These are phyloP conservation scores for Cadophora luteo-olivacea DNA, from an alignment of 2,329 filamentous ascomycete species.

Conservation along the genomic window DNA sequence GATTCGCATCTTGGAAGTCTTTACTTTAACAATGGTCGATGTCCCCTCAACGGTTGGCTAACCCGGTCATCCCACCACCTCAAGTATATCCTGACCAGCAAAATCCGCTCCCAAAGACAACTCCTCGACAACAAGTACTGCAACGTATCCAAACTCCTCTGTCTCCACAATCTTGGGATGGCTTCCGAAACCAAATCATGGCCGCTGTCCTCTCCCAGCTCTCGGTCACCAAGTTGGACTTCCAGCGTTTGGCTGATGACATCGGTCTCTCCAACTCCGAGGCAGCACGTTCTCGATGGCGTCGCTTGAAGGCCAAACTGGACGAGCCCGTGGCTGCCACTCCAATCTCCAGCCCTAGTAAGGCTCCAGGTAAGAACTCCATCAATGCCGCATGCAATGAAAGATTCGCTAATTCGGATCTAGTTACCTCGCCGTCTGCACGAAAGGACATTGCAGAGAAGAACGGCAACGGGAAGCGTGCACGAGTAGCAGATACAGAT, in stretches of 20 bases:
- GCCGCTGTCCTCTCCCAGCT: slow-evolving; percentile 2
- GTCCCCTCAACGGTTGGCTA: background rate
- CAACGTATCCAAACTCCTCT: too few species aligned
- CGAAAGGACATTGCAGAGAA: background rate
- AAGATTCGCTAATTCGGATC: background rate
- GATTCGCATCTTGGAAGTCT: background rate
- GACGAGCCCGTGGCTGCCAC: background rate
- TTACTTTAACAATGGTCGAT: background rate
- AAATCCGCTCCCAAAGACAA: too few species aligned
- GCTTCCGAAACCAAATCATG: slow-evolving; percentile 11
- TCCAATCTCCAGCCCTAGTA: background rate
- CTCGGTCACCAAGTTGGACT: slow-evolving; percentile 2
- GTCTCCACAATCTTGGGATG: too few species aligned
- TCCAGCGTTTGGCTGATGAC: slow-evolving; percentile 1
- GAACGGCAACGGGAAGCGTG: background rate
- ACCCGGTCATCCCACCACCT: too few species aligned
- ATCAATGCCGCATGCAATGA: background rate
- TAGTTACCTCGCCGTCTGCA: background rate
- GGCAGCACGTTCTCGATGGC: slow-evolving; percentile 12
- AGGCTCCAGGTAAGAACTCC: background rate
- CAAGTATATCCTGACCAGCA: too few species aligned
- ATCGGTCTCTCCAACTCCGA: background rate
- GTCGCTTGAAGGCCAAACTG: slow-evolving; percentile 6
- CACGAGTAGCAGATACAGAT: background rate
- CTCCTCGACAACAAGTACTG: too few species aligned